Conservation (phyloP, 1,284 basidiomycete species). For the Cutaneotrichosporon spelunceum region DNA sequence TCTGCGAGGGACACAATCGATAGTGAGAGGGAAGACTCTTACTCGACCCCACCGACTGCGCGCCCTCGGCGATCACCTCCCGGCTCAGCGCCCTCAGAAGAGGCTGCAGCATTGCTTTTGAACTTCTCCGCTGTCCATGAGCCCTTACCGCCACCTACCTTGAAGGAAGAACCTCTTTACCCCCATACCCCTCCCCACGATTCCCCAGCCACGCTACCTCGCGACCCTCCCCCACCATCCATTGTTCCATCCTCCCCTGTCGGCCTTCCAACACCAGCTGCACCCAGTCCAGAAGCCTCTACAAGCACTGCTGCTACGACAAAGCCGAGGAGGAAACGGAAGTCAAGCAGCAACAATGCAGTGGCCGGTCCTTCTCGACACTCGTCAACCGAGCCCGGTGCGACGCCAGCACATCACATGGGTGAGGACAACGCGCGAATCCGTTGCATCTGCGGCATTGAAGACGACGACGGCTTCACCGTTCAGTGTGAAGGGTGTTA, state of each 20-base stretch:
- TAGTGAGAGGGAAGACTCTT: slow-evolving; percentile 2
- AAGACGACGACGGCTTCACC: slow-evolving; percentile 82
- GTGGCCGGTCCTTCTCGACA: slow-evolving; percentile 36
- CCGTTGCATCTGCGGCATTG: slow-evolving; percentile 51
- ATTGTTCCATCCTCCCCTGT: slow-evolving; percentile 21
- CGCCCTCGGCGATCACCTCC: slow-evolving; percentile 14
- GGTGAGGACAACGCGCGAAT: slow-evolving; percentile 50
- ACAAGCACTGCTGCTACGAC: slow-evolving; percentile 20
- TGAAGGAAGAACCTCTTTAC: slow-evolving; percentile 20
- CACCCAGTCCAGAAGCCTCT: slow-evolving; percentile 23
- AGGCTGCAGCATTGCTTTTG: slow-evolving; percentile 34
- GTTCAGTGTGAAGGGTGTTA: slow-evolving; percentile 87
- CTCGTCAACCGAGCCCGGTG: slow-evolving; percentile 22
- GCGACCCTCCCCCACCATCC: slow-evolving; percentile 10
- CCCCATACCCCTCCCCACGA: slow-evolving; percentile 38
- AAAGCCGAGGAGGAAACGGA: slow-evolving; percentile 34
- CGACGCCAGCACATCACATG: slow-evolving; percentile 41
- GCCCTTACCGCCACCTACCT: slow-evolving; percentile 7
- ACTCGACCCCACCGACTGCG: background rate
- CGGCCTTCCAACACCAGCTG: slow-evolving; percentile 18
- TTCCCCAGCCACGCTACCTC: slow-evolving; percentile 11
- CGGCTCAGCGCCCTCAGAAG: slow-evolving; percentile 24
- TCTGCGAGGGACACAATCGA: background rate
- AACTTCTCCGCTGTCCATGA: slow-evolving; percentile 30
- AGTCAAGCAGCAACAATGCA: slow-evolving; percentile 29